A percentile compares a stretch with the other conserved stretches of the same genome.
Conservation (phyloP, 2,329 filamentous ascomycete species). For the Pestalotiopsis sp. region DNA sequence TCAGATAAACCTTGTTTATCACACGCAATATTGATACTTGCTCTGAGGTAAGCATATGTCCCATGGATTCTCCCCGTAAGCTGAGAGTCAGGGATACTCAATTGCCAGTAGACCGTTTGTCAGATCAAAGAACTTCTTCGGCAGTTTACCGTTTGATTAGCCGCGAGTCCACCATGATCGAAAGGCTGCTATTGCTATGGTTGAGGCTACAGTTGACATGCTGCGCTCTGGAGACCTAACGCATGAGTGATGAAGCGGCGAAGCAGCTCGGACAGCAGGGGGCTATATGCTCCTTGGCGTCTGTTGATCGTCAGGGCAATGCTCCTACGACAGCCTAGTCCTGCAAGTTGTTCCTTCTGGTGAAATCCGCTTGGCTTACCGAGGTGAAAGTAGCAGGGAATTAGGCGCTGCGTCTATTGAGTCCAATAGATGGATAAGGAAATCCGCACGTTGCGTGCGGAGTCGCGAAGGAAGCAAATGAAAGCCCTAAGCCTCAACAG, state of each 20-base stretch:
- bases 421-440: not conserved
- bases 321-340: not conserved
- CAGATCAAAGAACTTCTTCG: not conserved
- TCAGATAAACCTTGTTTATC: constrained; percentile 3
- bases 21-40: not conserved
- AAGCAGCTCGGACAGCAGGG: not conserved
- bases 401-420: not conserved
- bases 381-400: not conserved
- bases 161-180: not conserved
- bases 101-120: not conserved
- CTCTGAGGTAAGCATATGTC: constrained; percentile 1
- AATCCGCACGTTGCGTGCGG: not conserved
- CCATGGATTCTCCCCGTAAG: not conserved
- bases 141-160: not conserved
- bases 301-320: constrained; percentile 2
- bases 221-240: not conserved
- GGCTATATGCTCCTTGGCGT: not conserved
- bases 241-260: not conserved
- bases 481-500: not conserved
- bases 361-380: not conserved
- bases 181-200: not conserved
- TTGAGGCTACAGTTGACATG: not conserved
- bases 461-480: not conserved
- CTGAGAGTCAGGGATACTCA: not conserved
- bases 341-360: not conserved